Base-by-base conservation (phyloP, 2,329 filamentous ascomycete species). In the Aspergillus neoniger region DNA sequence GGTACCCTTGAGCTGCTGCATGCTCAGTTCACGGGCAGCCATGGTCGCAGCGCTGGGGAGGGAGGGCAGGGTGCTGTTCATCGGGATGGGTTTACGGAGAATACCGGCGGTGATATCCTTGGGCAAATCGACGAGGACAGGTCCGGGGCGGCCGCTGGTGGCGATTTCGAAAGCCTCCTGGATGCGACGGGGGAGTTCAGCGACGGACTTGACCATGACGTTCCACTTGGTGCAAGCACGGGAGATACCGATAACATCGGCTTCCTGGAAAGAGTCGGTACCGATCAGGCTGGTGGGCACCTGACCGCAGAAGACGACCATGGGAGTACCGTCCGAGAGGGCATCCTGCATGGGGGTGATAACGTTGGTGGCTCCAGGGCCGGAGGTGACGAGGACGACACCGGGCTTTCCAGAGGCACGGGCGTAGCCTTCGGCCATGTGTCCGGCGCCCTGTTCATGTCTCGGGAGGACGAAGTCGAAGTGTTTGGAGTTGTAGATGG, bases 81-180 rank as follows among this genome's bases (percentile, higher is more conserved):
- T 86, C 6, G 94, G 95, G 60, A 98, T 98, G 10, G 94, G 90
- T 69, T 86, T 89, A 70, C 90, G 84, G 56, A 98, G 83, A 64
- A 94, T 86, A 68, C 89, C 89, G 57, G 91, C 95, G 30, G 94
- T 98, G 67, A 98, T 89, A 80, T 99, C 95, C 81, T 98, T 98
- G 70, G 94, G 95, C 65, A 98, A 82, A 77, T 99, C 95, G 64
- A 99, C 92, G 63, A 99, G 86, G 38, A 98, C 95, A 28, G 95
- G 95, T 23, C 95, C 95, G 14, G 95, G 95, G 52, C 95, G 87
- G 62, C 95, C 95, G 70, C 90, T 95, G 44, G 92, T 98, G 43
- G 95, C 95, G 74, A 98, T 98, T 80, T 98, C 93, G 73, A 98
- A 98, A 52, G 95, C 95, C 81, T 98, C 95, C 77, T 97, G 96